These are phyloP conservation scores for Coniochaeta sp. DNA, from an alignment of 2,329 filamentous ascomycete species.

Conservation along the genomic window DNA sequence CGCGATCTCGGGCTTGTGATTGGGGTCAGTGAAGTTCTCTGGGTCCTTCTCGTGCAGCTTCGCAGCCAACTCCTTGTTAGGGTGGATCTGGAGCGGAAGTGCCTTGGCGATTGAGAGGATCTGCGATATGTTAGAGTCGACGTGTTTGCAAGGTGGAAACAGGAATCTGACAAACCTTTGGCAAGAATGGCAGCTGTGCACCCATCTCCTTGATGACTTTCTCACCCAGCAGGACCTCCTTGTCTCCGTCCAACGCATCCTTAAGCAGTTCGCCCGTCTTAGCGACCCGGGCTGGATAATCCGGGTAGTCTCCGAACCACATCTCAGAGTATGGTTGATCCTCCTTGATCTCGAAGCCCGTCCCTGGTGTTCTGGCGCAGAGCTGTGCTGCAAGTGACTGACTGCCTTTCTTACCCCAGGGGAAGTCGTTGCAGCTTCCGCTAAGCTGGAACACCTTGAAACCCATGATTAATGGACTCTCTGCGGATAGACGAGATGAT, in stretches of 20 bases:
- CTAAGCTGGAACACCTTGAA: conserved; percentile 34
- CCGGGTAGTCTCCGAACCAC: conserved; percentile 74
- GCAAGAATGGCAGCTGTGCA: conserved; percentile 61
- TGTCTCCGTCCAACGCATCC: conserved; percentile 54
- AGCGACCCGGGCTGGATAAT: conserved; percentile 57
- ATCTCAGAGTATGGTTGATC: conserved; percentile 55
- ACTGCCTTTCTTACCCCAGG: conserved; percentile 63
- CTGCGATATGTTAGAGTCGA: conserved; percentile 16
- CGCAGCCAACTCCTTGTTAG: conserved; percentile 58
- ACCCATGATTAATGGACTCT: not conserved
- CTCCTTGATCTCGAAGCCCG: conserved; percentile 56
- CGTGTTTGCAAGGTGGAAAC: not conserved
- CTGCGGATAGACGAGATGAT: not conserved
- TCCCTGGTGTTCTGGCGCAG: conserved; percentile 57
- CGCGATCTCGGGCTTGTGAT: conserved; percentile 77
- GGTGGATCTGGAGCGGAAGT: conserved; percentile 67
- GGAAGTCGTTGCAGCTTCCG: conserved; percentile 50
- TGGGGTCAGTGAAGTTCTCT: conserved; percentile 59
- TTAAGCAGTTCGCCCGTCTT: conserved; percentile 56
- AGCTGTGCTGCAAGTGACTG: conserved; percentile 59
- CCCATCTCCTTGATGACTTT: conserved; percentile 54
- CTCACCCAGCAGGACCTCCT: conserved; percentile 56
- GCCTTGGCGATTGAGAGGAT: conserved; percentile 70
- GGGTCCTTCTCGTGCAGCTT: conserved; percentile 59
- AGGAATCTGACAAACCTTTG: conserved; percentile 41